These are phyloP conservation scores for Entophlyctis luteolus DNA, from an alignment of 192 early-diverging fungal genomes.

Conservation along the genomic window DNA sequence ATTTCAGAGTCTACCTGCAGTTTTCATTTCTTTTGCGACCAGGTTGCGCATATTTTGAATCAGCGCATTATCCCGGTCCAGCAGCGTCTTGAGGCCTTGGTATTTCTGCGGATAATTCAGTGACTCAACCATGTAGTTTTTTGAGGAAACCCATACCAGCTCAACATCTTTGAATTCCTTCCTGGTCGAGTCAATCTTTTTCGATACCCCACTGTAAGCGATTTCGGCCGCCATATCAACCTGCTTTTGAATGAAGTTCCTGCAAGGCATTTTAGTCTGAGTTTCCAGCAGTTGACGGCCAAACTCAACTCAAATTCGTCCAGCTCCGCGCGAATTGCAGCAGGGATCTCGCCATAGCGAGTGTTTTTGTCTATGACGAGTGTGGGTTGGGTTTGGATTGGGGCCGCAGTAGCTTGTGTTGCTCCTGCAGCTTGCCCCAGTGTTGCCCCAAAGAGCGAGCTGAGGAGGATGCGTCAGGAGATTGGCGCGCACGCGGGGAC, in stretches of 20 bases:
- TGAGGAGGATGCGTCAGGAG: too few relatives aligned
- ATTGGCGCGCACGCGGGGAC: too few relatives aligned
- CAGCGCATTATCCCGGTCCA: slow-evolving; percentile 34
- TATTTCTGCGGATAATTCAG: slow-evolving; percentile 23
- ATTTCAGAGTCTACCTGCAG: slow-evolving; percentile 17
- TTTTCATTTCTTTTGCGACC: slow-evolving; percentile 33
- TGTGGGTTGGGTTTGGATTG: too few relatives aligned
- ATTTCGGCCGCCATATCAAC: slow-evolving; percentile 27
- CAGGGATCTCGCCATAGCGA: slow-evolving; percentile 29
- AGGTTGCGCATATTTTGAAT: slow-evolving; percentile 23
- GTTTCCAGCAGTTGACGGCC: background rate
- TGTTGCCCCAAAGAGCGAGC: too few relatives aligned
- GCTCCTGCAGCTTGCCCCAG: too few relatives aligned
- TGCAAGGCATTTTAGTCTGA: background rate
- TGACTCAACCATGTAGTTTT: background rate
- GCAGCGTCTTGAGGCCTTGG: slow-evolving; percentile 32
- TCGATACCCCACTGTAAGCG: background rate
- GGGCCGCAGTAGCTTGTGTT: too few relatives aligned
- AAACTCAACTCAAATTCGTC: slow-evolving; percentile 30
- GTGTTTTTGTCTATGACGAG: slow-evolving; percentile 10
- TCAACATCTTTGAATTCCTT: slow-evolving; percentile 13
- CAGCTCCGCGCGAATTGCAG: slow-evolving; percentile 5
- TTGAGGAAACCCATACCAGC: background rate
- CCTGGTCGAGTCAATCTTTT: slow-evolving; percentile 19
- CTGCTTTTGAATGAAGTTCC: slow-evolving; percentile 32